These are phyloP conservation scores for Climacium dendroides DNA, from an alignment of 225 moss, liverwort and hornwort species.

Conservation along the genomic window DNA sequence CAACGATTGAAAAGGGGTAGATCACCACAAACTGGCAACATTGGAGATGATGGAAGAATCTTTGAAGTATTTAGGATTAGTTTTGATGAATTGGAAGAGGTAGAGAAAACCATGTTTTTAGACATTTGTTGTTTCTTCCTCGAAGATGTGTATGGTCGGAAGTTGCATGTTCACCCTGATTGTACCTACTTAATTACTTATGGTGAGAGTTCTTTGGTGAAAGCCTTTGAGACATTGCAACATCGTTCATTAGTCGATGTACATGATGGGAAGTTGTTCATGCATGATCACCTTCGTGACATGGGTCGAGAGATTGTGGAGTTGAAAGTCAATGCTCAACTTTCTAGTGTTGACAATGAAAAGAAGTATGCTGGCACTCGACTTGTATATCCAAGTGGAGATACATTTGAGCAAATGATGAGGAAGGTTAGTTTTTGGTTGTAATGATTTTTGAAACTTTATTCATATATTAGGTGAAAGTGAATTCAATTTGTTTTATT, in stretches of 20 bases:
- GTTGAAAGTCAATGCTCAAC: accelerated
- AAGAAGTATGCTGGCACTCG: background rate
- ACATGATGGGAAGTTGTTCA: background rate
- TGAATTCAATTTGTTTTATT: background rate
- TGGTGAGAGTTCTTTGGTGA: background rate
- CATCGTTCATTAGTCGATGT: background rate
- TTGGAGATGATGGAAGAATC: background rate
- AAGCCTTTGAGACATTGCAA: background rate
- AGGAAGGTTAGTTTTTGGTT: background rate
- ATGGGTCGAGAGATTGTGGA: background rate
- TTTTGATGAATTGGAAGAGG: background rate
- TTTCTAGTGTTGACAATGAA: background rate
- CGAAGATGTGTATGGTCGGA: background rate
- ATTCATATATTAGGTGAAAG: accelerated
- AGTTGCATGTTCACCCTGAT: accelerated
- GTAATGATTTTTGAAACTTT: background rate
- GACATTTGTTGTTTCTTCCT: background rate
- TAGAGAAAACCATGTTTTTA: background rate
- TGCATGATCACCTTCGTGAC: background rate
- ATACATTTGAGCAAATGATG: background rate
- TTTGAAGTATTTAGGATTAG: background rate
- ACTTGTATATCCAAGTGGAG: background rate
- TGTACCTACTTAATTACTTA: background rate
- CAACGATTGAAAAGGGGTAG: background rate
- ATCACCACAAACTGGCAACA: background rate